These are phyloP conservation scores for Pythium diclinum DNA, from an alignment of 352 stramenopile species.

Conservation along the genomic window DNA sequence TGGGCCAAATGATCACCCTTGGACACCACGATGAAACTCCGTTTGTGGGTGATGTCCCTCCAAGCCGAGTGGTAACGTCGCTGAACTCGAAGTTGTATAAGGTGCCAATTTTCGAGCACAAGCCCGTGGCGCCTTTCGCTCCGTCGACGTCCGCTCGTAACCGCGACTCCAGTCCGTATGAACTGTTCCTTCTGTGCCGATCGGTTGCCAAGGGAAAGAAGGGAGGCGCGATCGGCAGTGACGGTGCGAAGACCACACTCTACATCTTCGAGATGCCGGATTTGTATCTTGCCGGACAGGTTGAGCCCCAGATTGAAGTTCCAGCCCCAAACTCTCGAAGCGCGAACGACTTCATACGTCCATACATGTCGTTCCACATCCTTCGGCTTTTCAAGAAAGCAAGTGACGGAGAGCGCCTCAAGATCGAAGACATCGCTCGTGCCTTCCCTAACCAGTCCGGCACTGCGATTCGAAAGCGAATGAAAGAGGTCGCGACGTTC, in stretches of 20 bases:
- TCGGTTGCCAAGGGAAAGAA: constrained; percentile 78
- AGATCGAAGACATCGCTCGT: constrained; percentile 81
- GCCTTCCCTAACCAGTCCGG: constrained; percentile 80
- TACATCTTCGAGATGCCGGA: constrained; percentile 79
- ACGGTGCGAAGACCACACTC: constrained; percentile 54
- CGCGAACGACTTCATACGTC: constrained; percentile 82
- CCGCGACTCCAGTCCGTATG: constrained; percentile 32
- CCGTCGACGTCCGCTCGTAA: constrained; percentile 36
- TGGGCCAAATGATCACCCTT: constrained; percentile 82
- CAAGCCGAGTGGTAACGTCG: constrained; percentile 70
- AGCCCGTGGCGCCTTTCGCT: constrained; percentile 51
- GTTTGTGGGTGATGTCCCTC: constrained; percentile 78
- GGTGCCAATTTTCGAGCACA: constrained; percentile 76
- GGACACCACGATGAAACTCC: constrained; percentile 77
- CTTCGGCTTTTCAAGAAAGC: constrained; percentile 81
- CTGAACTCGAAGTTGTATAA: constrained; percentile 85
- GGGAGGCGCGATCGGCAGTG: constrained; percentile 24
- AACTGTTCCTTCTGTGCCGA: constrained; percentile 73
- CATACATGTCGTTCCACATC: constrained; percentile 88
- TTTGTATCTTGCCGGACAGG: constrained; percentile 72
- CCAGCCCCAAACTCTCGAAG: constrained; percentile 73
- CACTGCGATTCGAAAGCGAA: constrained; percentile 81
- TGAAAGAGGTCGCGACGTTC: constrained; percentile 85
- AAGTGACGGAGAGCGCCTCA: constrained; percentile 69
- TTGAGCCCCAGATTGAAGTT: constrained; percentile 82